phyloP scores from a whole-genome alignment of 2,329 filamentous ascomycete genomes.

The Myriosclerotinia scirpicola region DNA sequence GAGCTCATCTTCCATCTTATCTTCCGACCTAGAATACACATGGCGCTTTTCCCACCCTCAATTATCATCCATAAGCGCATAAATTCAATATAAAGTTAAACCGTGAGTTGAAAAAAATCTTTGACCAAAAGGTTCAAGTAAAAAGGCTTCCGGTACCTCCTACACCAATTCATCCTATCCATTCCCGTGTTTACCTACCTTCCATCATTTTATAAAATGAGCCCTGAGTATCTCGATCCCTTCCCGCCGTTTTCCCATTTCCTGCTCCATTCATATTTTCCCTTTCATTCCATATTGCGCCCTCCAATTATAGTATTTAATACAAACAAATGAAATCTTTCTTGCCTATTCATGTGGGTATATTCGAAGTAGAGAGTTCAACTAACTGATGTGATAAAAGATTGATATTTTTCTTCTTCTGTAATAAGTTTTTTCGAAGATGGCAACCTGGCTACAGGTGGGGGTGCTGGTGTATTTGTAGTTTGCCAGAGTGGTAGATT shows the following conservation, averaged over 20 bases:
- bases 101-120: background rate
- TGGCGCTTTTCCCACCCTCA: background rate
- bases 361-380: background rate
- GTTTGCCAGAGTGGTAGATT: slow-evolving; percentile 34
- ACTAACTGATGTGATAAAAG: slow-evolving; percentile 43
- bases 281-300: slow-evolving; percentile 11
- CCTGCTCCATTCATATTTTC: slow-evolving; percentile 9
- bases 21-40: slow-evolving; percentile 5
- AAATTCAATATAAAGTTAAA: background rate
- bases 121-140: slow-evolving; percentile 2
- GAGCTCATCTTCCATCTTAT: background rate
- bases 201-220: slow-evolving; percentile 11
- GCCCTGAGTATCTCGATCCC: slow-evolving; percentile 8
- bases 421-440: slow-evolving; percentile 39
- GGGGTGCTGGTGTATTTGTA: slow-evolving; percentile 30
- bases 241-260: slow-evolving; percentile 8
- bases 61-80: background rate
- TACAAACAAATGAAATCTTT: slow-evolving; percentile 15
- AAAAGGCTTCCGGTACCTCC: background rate
- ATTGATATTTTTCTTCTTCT: slow-evolving; percentile 50
- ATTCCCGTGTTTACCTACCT: slow-evolving; percentile 7
- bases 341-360: background rate
- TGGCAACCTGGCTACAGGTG: slow-evolving; percentile 26
- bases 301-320: background rate
- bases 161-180: slow-evolving; percentile 9